Evolutionary conservation across 2,329 filamentous ascomycete genomes (phyloP), one percentile per base, ranked within the genome.

Genomic region (Penicillium sclerotigenum): DNA sequence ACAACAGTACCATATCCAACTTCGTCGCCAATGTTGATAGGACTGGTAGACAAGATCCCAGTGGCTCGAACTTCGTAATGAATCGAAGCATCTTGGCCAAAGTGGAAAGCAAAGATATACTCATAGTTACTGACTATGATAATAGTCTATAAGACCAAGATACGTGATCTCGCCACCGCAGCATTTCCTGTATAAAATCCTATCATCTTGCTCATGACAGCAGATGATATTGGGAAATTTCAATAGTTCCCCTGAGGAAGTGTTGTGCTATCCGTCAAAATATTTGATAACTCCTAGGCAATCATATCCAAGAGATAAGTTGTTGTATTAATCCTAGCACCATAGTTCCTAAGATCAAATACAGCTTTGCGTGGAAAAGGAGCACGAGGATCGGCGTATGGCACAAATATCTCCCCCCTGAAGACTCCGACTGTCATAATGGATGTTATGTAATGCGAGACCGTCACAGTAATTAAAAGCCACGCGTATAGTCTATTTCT

Each of bases 371-470:
- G 67, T 6, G 68, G 71, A 56, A 73, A 77, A 2, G 77, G 77
- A 28, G 66, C 61, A 2, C 76, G 71, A 8, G 69, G 70, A 49
- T 78, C 76, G 0, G 71, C 76, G 43, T 79, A 79, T 0, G 75
- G 76, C 1, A 78, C 76, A 47, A 76, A 75, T 75, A 79, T 77
- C 63, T 79, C n/a, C n/a, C n/a, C n/a, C n/a, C 76, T 5, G 72
- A 8, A 77, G 47, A 31, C 66, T 73, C 3, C 73, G 71, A 1
- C 65, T 63, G 42, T 75, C 73, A 50, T 76, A 78, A 10, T 67
- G 64, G 13, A 78, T 63, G 42, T 79, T 71, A 47, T 77, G 75
- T 2, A 79, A 63, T 1, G 73, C 76, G 11, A 76, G 59, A 0
- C 76, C 77, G 59, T 79, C 77, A 5, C 77, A 71, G 48, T 75